Conservation (phyloP, 2,329 filamentous ascomycete species). For the Phaeomoniella chlamydospora region DNA sequence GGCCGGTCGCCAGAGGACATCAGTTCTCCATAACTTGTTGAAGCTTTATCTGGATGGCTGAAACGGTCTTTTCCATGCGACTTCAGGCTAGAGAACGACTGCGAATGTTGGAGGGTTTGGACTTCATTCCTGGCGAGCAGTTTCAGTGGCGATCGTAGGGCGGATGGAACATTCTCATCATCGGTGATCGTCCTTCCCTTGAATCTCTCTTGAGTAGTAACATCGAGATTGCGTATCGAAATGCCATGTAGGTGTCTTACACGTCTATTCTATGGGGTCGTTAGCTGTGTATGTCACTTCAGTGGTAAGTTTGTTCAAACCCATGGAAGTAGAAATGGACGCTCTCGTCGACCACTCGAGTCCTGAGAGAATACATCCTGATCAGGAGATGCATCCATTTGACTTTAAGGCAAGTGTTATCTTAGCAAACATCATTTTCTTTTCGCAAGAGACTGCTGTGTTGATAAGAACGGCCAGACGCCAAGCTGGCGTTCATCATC, state of each 20-base stretch:
- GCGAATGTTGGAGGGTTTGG: conserved; percentile 38
- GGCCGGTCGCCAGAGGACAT: conserved; percentile 14
- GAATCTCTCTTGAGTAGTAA: conserved; percentile 38
- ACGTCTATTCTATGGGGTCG: conserved; percentile 54
- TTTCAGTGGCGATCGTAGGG: conserved; percentile 53
- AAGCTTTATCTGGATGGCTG: conserved; percentile 1
- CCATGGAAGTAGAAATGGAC: conserved; percentile 37
- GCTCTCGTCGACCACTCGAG: conserved; percentile 12
- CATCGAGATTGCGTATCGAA: conserved; percentile 70
- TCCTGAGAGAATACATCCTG: conserved; percentile 7
- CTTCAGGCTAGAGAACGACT: conserved; percentile 42
- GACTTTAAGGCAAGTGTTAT: too few species aligned
- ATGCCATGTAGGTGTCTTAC: conserved; percentile 78
- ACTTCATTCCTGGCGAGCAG: conserved; percentile 37
- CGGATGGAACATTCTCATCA: conserved; percentile 52
- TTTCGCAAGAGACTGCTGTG: too few species aligned
- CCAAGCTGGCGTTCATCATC: too few species aligned
- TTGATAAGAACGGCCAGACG: too few species aligned
- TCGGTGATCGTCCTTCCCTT: conserved; percentile 58
- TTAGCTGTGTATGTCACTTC: neutral
- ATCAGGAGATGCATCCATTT: conserved; percentile 6
- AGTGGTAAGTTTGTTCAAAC: conserved; percentile 16
- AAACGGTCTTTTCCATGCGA: conserved; percentile 5
- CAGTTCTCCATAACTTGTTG: neutral
- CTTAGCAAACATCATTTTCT: neutral